Evolutionary conservation across 1,139 yeast species (phyloP), one percentile per base, ranked within the genome.

Genomic region (Candida labiduridarum): DNA sequence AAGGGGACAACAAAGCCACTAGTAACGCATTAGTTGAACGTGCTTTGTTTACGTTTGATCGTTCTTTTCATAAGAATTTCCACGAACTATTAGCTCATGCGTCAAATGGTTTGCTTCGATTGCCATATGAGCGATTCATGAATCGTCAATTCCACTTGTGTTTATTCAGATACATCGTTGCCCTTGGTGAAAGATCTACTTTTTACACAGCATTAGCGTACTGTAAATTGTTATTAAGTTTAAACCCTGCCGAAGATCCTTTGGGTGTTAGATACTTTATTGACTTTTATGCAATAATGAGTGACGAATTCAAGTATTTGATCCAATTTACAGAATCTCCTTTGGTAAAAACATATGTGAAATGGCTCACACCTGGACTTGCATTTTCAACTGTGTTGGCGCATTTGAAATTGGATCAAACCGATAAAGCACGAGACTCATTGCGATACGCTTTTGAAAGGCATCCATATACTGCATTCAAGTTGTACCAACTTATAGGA

Each of bases 201-300:
- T 84, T 81, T 62, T 78, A 71, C 51, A 89, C 97, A 0, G 96
- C 96, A 1, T 78, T 88, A 49, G 79, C 83, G 41, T 90, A 85
- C 71, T 82, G 88, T 59, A 90, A 88, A 62, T 72, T 87, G 7
- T 70, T 91, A 47, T 71, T 87, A 56, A 80, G 90, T 1, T 69
- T 90, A 43, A 79, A 83, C 36, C 96, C 96, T 1, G 79, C 84
- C 1, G 89, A 86, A 46, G 97, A 90, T 71, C 96, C 96, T 0
- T 70, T 86, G 51, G 96, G 96, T 11, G 91, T 87, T 5, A 77
- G 96, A 55, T 85, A 86, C 60, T 87, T 89, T 65, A 84, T 90
- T 58, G 97, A 90, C 64, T 86, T 80, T 60, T 90, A 88, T 62
- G 86, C 94, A 5, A 71, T 89, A 9, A 73, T 84, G 69, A 77